Evolutionary conservation across 164 flowering plant genomes (phyloP), one percentile per base, ranked within the genome.

Genomic region (Cinnamomum micranthum): DNA sequence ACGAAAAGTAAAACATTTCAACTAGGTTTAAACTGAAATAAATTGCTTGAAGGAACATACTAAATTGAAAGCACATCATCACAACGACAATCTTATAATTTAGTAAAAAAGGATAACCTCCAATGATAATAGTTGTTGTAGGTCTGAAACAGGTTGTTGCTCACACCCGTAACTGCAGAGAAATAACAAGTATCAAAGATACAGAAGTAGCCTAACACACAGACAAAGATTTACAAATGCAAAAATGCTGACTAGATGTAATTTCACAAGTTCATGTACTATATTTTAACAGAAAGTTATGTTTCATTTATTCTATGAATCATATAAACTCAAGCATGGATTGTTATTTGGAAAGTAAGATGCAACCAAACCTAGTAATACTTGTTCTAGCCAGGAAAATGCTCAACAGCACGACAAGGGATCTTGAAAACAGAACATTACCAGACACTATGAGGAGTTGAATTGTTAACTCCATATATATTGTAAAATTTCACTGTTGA

Each of bases 361-460:
- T 55, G n/a, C 19, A 14, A 55, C 17, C 20, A 6, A 41, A 41
- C 47, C 47, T 41, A 41, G 47, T 41, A 41, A 9, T 41, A 41
- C 47, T 41, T 41, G 47, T 41, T 7, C 47, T 41, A 41, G 11
- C 11, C 9, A 41, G 2, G 11, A 55, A 55, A 55, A 55, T 55
- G 60, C n/a, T 55, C 20, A 15, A 17, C 0, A 55, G 19, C 60
- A 55, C 2, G 6, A 55, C 23, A 35, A 50, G 33, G 50, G 12
- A 22, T 65, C 47, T 12, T 20, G 47, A 71, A 31, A 67, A 35
- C 69, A 76, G 75, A 63, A 71, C 77, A 81, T 78, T 96, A 96
- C 99, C 99, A 89, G 71, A 92, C 89, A 85, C 85, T 92, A 71
- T 92, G 97, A 70, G 99, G 96, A 11, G 99, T 96, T 70, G 90